Conservation (phyloP, 345 rosid species). For the Trapa incisa region DNA sequence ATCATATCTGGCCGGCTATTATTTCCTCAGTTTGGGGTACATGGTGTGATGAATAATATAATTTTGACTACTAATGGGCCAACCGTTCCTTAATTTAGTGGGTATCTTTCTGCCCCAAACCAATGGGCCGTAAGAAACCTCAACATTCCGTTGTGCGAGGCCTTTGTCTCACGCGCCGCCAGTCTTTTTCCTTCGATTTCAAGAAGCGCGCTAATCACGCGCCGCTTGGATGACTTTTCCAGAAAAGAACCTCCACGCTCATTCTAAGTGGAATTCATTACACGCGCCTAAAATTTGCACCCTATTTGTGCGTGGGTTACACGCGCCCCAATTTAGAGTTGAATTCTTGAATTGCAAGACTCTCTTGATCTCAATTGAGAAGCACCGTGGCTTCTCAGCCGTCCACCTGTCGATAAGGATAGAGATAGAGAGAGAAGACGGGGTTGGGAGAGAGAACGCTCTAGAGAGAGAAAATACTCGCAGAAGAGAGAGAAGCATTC, state of each 20-base stretch:
- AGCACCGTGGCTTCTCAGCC: conserved; percentile 18
- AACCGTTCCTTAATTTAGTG: no score
- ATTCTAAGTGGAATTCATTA: background rate
- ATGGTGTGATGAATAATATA: no score
- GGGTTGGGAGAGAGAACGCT: conserved; percentile 5
- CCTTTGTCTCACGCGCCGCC: background rate
- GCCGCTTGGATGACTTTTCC: background rate
- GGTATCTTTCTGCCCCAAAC: no score
- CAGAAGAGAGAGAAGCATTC: conserved; percentile 18
- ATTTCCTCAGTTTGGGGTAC: no score
- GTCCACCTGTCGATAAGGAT: conserved; percentile 38
- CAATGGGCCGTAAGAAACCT: no score
- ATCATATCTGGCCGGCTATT: no score
- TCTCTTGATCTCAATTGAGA: conserved; percentile 3
- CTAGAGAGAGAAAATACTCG: conserved; percentile 18
- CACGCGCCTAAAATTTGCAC: background rate
- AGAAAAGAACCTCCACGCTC: background rate
- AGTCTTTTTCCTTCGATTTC: background rate
- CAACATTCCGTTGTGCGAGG: no score
- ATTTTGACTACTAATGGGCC: no score
- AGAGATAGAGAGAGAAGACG: conserved; percentile 1
- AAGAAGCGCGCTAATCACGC: conserved; percentile 2
- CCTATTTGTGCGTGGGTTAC: background rate
- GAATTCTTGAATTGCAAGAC: background rate
- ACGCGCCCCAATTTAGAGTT: background rate